Evolutionary conservation across 257 asterid species (phyloP), one percentile per base, ranked within the genome.

Genomic region (Lavandula angustifolia): DNA sequence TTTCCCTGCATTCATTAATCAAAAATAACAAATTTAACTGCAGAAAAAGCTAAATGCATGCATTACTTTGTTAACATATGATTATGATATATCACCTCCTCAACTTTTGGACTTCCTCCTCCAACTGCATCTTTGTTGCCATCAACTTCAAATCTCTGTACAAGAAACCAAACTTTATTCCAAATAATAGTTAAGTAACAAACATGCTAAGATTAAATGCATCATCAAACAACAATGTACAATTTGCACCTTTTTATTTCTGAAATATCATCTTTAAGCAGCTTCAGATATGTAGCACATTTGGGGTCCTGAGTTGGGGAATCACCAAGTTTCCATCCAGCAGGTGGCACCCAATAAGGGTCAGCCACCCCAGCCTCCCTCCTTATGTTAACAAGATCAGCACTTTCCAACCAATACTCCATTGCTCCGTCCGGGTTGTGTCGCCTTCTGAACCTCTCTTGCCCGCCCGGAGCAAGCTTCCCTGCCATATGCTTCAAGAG

Each of bases 381-480:
- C 68, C 99, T 81, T 32, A 87, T 67, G 63, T 78, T 71, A 32
- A 87, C 88, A 54, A 92, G 88, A 62, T 85, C 85, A 73, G 99
- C 94, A 81, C 75, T 78, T 76, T 92, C 99, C 79, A 92, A 62
- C 99, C 99, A 92, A 73, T 92, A 92, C 83, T 92, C 95, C 97
- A 92, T 92, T 38, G 96, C 95, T 31, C 99, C 99, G 18, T 89
- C 97, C 3, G 96, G 90, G 75, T 91, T 86, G 81, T 91, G 96
- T 73, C 98, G 69, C 68, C 98, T 65, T 66, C 98, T 69, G 75
- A 91, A 91, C 51, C 98, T 71, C 54, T 76, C 84, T 16, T 72
- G 60, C 11, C 86, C 89, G 3, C 90, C 88, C 1, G 99, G 99
- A 31, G 97, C 95, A 69, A 85, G 74, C 78, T 85, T 87, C 22